These are phyloP conservation scores for Orbilia ellipsospora DNA, from an alignment of 2,329 filamentous ascomycete genomes.

Conservation along the genomic window DNA sequence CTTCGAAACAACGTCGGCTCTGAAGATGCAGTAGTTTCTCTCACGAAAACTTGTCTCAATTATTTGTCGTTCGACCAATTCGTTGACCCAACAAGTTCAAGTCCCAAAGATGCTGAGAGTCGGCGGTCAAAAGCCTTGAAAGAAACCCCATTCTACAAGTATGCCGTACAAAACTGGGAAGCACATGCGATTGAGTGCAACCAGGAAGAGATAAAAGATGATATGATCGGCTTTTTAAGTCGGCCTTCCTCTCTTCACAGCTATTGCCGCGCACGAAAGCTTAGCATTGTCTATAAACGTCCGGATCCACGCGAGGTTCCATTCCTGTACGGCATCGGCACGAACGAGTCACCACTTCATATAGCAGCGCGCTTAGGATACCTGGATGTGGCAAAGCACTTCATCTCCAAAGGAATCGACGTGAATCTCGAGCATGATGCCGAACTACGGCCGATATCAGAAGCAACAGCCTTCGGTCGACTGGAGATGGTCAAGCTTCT, in stretches of 20 bases:
- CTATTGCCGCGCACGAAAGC: background rate
- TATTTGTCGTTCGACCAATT: background rate
- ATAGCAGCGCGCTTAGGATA: constrained; percentile 17
- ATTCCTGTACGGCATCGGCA: constrained; percentile 1
- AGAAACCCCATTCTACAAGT: background rate
- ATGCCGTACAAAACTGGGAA: background rate
- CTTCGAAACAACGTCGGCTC: background rate
- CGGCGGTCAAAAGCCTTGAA: no score
- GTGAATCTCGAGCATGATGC: background rate
- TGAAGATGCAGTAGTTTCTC: background rate
- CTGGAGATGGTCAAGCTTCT: background rate
- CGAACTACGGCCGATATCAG: background rate
- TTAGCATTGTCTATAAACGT: no score
- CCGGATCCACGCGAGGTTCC: background rate
- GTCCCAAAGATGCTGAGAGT: no score
- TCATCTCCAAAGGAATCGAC: background rate
- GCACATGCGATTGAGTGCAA: background rate
- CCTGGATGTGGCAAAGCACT: constrained; percentile 1
- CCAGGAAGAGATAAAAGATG: background rate
- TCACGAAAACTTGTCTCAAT: background rate
- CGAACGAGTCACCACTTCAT: constrained; percentile 17
- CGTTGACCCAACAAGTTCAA: no score
- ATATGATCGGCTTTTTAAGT: background rate
- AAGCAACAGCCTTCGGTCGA: background rate
- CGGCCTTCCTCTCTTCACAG: background rate